Conservation (phyloP, 163 green algal genomes). For the Chlamydomonas reinhardtii region DNA sequence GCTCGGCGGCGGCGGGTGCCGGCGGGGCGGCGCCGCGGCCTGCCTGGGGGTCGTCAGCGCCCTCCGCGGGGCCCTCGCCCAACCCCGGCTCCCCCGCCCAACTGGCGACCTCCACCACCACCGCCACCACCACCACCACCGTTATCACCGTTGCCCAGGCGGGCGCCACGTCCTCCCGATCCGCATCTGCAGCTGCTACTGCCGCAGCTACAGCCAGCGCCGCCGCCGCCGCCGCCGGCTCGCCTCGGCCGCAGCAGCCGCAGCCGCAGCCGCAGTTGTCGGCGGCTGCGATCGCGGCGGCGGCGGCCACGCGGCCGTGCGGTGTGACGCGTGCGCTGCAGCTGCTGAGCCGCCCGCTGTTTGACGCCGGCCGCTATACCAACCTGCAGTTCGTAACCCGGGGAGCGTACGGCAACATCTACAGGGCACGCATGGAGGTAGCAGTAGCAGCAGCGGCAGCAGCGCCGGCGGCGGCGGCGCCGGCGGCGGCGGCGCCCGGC, state of each 20-base stretch:
- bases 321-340: conserved; percentile 48
- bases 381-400: conserved; percentile 59
- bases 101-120: too few species aligned
- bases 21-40: background rate
- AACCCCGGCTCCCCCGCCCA: background rate
- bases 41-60: background rate
- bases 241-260: background rate
- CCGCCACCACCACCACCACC: background rate
- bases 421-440: conserved; percentile 39
- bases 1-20: background rate
- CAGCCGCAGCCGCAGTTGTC: too few species aligned
- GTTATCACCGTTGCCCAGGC: background rate
- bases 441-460: background rate
- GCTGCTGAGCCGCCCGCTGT: conserved; percentile 49
- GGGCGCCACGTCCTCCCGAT: background rate
- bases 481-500: background rate
- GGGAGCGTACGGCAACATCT: conserved; percentile 55
- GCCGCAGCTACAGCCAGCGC: background rate
- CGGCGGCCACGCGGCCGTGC: too few species aligned
- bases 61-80: too few species aligned
- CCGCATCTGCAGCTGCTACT: background rate
- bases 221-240: too few species aligned
- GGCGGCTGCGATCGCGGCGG: background rate
- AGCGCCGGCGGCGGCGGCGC: too few species aligned
- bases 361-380: conserved; percentile 46